Base-by-base conservation (phyloP, 768 basidiomycete species). In the Tricholoma sp. region DNA sequence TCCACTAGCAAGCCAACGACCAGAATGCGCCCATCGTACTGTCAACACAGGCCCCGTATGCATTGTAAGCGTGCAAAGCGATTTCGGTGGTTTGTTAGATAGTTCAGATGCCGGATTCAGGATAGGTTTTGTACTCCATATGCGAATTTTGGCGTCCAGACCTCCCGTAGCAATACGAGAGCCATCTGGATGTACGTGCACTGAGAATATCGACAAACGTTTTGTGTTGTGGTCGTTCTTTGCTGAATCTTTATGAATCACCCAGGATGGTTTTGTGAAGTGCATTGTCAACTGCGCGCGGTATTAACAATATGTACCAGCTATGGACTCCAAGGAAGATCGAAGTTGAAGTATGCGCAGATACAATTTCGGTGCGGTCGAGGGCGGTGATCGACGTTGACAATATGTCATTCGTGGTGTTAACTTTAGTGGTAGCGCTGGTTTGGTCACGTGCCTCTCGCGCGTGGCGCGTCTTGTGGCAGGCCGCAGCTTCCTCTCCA, bases 161-260 rank as follows among this genome's bases (percentile, higher is more conserved):
- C 95, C 94, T 29, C 94, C 97, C 0, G 96, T 99, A n/a, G 97
- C 96, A 62, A 99, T 88, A 15, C 96, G 84, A 17, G 92, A 94
- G 59, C 91, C 91, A 65, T 99, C 96, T 0, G 96, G 96, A 64
- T 98, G 95, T 9, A 97, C 92, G 62, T 93, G 88, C 17, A 96
- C 83, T 7, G 92, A 90, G 77, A 94, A 98, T 62, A 98, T 94
- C 18, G 92, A 88, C 18, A 88, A 76, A 44, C 85, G 80, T 63
- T 92, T 93, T 18, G 76, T 67, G 52, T 81, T 77, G 55, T 69
- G 70, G 66, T 88, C 85, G 54, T 71, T 79, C 67, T 86, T 89
- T 57, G 82, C 83, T 28, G 74, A 68, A 75, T 91, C 91, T 69
- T 82, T 85, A 75, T 93, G 91, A 62, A 82, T 81, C 11, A 94